These are phyloP conservation scores for Xerophyta viscosa DNA, from an alignment of 106 monocot species.

Conservation along the genomic window DNA sequence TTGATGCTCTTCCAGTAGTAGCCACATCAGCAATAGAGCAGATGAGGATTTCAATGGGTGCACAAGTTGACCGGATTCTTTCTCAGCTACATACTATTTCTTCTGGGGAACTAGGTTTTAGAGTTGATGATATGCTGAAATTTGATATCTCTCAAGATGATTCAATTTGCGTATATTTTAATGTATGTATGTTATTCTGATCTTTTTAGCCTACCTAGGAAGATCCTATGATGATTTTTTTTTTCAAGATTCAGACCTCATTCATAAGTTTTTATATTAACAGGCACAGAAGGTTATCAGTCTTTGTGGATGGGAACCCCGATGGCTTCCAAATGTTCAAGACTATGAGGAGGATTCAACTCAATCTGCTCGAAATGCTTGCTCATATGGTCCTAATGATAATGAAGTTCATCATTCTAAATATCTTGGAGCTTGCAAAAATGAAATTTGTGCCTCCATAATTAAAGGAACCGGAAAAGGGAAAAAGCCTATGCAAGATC, in stretches of 20 bases:
- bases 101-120: constrained; percentile 48
- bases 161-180: constrained; percentile 34
- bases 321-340: constrained; percentile 94
- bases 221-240: too few relatives aligned
- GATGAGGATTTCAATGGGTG: constrained; percentile 57
- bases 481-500: constrained; percentile 37
- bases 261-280: constrained; percentile 7
- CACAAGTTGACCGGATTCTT: constrained; percentile 70
- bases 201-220: too few relatives aligned
- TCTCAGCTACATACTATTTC: constrained; percentile 41
- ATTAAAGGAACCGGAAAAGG: constrained; percentile 53
- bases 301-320: constrained; percentile 97
- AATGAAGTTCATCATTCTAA: constrained; percentile 26
- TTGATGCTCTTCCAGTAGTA: constrained; percentile 58
- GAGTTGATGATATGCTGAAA: constrained; percentile 37
- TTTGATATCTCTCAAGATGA: constrained; percentile 38
- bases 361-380: constrained; percentile 71
- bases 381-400: constrained; percentile 38
- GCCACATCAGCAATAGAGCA: constrained; percentile 66
- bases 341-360: constrained; percentile 96
- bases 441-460: constrained; percentile 30
- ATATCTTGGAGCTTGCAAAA: constrained; percentile 29
- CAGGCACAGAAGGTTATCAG: constrained; percentile 92
- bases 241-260: constrained; percentile 2
- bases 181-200: too few relatives aligned